Evolutionary conservation across 2,329 filamentous ascomycete species (phyloP).

Genomic region (Colletotrichum tanaceti): DNA sequence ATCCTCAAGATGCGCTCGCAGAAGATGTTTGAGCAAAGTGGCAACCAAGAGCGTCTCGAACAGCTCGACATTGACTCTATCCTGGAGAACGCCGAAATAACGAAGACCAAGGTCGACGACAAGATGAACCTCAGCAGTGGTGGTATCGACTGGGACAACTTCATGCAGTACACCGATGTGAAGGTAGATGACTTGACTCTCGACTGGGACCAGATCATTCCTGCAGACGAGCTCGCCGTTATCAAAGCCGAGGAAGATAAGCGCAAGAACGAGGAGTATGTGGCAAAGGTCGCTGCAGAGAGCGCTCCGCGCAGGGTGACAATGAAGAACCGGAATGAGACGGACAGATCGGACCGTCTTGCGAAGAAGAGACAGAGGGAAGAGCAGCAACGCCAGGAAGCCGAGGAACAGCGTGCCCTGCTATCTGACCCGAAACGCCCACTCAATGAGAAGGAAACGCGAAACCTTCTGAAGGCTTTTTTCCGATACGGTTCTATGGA

Average conservation of each 20-base stretch:
- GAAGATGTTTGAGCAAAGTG: slow-evolving; percentile 98
- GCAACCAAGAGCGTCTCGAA: slow-evolving; percentile 95
- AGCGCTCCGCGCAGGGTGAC: slow-evolving; percentile 82
- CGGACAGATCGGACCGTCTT: slow-evolving; percentile 73
- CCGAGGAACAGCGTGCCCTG: slow-evolving; percentile 79
- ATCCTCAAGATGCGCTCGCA: slow-evolving; percentile 98
- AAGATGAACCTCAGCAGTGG: slow-evolving; percentile 92
- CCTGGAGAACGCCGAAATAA: slow-evolving; percentile 94
- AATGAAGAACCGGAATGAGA: slow-evolving; percentile 69
- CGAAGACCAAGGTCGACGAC: slow-evolving; percentile 94
- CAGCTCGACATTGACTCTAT: slow-evolving; percentile 98
- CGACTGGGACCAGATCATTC: slow-evolving; percentile 98
- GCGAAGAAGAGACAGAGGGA: slow-evolving; percentile 75
- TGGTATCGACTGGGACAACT: slow-evolving; percentile 86
- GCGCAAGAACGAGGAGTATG: slow-evolving; percentile 83
- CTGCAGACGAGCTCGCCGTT: slow-evolving; percentile 87
- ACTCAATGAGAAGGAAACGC: slow-evolving; percentile 90
- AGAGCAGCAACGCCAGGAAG: slow-evolving; percentile 76
- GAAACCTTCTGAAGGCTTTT: slow-evolving; percentile 90
- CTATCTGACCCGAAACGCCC: slow-evolving; percentile 88
- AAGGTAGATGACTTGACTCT: slow-evolving; percentile 85
- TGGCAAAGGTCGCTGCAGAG: slow-evolving; percentile 84
- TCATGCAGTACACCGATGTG: slow-evolving; percentile 97
- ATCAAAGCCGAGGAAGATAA: slow-evolving; percentile 91
- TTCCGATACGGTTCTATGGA: slow-evolving; percentile 92